Conservation (phyloP, 139 green algal species). For the Yamagishiella unicocca region DNA sequence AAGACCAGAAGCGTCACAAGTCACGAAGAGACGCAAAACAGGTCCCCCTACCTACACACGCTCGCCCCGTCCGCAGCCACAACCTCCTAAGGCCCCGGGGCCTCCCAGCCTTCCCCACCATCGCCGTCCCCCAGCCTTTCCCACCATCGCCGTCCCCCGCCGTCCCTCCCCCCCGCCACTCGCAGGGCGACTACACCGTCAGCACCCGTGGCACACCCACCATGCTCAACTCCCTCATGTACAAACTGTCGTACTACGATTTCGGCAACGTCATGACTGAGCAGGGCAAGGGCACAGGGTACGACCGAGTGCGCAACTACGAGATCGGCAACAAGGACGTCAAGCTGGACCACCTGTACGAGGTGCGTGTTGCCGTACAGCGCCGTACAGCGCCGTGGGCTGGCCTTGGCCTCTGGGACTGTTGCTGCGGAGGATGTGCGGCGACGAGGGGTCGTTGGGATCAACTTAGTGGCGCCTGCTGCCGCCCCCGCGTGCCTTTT, state of each 20-base stretch:
- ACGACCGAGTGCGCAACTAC: constrained; percentile 85
- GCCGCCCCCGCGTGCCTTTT: too few relatives aligned
- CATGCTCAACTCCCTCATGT: constrained; percentile 86
- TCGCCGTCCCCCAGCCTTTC: neutral
- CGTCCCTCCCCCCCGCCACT: neutral
- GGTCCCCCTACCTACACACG: too few relatives aligned
- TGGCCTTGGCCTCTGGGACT: too few relatives aligned
- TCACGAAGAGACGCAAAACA: too few relatives aligned
- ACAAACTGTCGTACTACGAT: constrained; percentile 82
- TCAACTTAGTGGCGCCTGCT: too few relatives aligned
- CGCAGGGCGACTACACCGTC: constrained; percentile 82
- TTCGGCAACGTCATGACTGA: constrained; percentile 63
- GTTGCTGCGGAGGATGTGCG: too few relatives aligned
- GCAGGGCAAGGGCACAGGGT: constrained; percentile 64
- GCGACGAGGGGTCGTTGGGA: too few relatives aligned
- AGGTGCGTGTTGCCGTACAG: constrained; percentile 46
- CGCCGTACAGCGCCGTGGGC: too few relatives aligned
- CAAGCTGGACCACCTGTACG: constrained; percentile 87
- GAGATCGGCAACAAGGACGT: constrained; percentile 86
- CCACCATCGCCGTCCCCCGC: too few relatives aligned
- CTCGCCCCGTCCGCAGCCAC: too few relatives aligned
- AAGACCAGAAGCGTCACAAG: too few relatives aligned
- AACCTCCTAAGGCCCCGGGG: too few relatives aligned
- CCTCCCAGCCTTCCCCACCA: neutral
- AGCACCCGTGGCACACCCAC: constrained; percentile 71